phyloP scores from a whole-genome alignment of 2,329 filamentous ascomycete species.

The Calonectria naviculata region DNA sequence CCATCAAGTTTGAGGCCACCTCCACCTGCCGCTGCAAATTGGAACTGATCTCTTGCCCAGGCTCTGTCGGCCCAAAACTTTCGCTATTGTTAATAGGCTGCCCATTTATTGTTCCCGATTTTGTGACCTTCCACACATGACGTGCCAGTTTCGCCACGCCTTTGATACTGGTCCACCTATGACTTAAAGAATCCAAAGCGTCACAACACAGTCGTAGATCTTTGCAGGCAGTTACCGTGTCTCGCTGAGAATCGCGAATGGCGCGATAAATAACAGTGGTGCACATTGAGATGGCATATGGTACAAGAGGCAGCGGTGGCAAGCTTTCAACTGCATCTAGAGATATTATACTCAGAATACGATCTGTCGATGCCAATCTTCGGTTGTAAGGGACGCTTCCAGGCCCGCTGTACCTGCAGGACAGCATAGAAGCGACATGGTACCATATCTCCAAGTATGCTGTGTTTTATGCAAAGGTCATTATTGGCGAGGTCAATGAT shows the following conservation, averaged over 20 bases:
- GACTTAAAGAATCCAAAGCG: conserved; percentile 13
- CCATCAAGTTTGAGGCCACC: not conserved
- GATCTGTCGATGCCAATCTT: conserved; percentile 18
- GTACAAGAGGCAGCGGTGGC: conserved; percentile 19
- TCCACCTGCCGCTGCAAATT: not conserved
- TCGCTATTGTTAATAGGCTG: not conserved
- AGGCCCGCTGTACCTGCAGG: conserved; percentile 22
- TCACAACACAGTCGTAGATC: conserved; percentile 22
- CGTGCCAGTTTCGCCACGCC: conserved; percentile 18
- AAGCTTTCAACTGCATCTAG: conserved; percentile 1
- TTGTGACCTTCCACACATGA: conserved; percentile 7
- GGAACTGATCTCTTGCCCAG: not conserved
- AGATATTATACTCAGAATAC: conserved; percentile 4
- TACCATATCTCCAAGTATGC: conserved; percentile 27
- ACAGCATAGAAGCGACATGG: conserved; percentile 24
- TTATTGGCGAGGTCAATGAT: not conserved
- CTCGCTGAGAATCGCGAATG: conserved; percentile 14
- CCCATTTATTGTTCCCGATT: not conserved
- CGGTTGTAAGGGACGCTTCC: conserved; percentile 14
- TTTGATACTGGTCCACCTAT: conserved; percentile 23
- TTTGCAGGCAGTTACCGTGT: not conserved
- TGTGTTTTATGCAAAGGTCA: not conserved
- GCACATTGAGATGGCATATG: conserved; percentile 24
- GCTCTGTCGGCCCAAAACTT: not conserved
- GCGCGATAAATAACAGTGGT: conserved; percentile 28